Percentiles rank a stretch among this genome's conserved stretches.
phyloP scores from a whole-genome alignment of 495 filamentous ascomycete genomes.

The Elasticomyces elasticus region DNA sequence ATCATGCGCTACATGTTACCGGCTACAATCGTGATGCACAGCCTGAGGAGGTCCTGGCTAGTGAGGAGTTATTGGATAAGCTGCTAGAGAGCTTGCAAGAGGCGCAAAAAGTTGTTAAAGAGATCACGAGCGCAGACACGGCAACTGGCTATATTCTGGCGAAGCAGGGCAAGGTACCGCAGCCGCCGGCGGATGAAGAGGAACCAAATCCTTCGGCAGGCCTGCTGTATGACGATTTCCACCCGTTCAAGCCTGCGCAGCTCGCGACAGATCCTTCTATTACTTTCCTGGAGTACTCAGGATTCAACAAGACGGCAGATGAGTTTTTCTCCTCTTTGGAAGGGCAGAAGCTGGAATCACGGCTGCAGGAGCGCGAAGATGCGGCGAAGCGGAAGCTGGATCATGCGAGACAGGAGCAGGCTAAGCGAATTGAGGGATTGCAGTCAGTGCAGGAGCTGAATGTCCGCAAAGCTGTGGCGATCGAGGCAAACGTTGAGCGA shows the following conservation, averaged over 20 bases:
- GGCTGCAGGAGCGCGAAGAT: slow-evolving; percentile 69
- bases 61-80: slow-evolving; percentile 51
- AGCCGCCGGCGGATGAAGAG: slow-evolving; percentile 18
- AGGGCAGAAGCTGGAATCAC: slow-evolving; percentile 80
- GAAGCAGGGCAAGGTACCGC: slow-evolving; percentile 37
- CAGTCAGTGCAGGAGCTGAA: slow-evolving; percentile 72
- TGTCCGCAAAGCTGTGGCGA: slow-evolving; percentile 76
- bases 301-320: slow-evolving; percentile 87
- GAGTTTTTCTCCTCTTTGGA: slow-evolving; percentile 96
- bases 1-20: slow-evolving; percentile 66
- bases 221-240: slow-evolving; percentile 85
- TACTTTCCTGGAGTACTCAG: slow-evolving; percentile 62
- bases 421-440: slow-evolving; percentile 69
- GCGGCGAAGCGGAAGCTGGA: slow-evolving; percentile 75
- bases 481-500: slow-evolving; percentile 77
- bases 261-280: slow-evolving; percentile 56
- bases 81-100: slow-evolving; percentile 57
- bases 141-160: slow-evolving; percentile 83
- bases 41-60: slow-evolving; percentile 56
- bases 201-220: slow-evolving; percentile 29
- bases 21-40: slow-evolving; percentile 56
- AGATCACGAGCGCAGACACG: slow-evolving; percentile 46
- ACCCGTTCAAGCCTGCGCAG: slow-evolving; percentile 81
- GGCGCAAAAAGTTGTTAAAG: slow-evolving; percentile 52
- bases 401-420: slow-evolving; percentile 68